These are phyloP conservation scores for Verbena officinalis DNA, from an alignment of 257 asterid species.

Conservation along the genomic window DNA sequence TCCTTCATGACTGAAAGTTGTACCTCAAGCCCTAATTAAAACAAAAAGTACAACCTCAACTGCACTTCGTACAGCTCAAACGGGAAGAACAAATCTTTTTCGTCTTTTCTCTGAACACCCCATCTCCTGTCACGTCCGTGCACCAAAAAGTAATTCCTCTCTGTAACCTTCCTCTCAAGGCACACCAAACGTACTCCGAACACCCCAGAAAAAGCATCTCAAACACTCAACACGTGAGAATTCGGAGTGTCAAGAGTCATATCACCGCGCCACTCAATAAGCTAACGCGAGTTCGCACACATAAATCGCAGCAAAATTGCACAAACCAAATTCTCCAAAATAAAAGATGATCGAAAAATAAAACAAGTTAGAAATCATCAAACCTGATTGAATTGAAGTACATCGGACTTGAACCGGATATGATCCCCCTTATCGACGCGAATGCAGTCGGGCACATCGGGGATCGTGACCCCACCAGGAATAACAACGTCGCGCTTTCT, in stretches of 20 bases:
- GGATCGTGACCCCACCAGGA: conserved; percentile 74
- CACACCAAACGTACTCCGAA: not conserved
- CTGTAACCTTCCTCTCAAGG: not conserved
- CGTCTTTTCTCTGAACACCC: not conserved
- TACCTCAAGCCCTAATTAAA: not conserved
- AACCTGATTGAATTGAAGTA: conserved; percentile 92
- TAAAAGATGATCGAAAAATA: not conserved
- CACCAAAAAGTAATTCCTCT: conserved; percentile 3
- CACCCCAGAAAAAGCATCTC: not conserved
- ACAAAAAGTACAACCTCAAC: conserved; percentile 1
- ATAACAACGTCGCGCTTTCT: conserved; percentile 65
- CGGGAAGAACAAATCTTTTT: not conserved
- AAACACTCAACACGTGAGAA: not conserved
- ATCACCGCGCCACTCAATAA: no score
- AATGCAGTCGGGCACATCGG: conserved; percentile 74
- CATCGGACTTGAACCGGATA: conserved; percentile 90
- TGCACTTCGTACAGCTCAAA: conserved; percentile 4
- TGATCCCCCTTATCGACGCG: conserved; percentile 92
- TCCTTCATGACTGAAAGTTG: not conserved
- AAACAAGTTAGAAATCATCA: not conserved
- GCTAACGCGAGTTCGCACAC: no score
- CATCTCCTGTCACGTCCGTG: not conserved
- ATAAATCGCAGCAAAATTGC: not conserved
- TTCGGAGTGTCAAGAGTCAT: not conserved
- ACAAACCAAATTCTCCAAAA: not conserved